These are phyloP conservation scores for Macrophomina pseudophaseolina DNA, from an alignment of 2,329 filamentous ascomycete species.

Conservation along the genomic window DNA sequence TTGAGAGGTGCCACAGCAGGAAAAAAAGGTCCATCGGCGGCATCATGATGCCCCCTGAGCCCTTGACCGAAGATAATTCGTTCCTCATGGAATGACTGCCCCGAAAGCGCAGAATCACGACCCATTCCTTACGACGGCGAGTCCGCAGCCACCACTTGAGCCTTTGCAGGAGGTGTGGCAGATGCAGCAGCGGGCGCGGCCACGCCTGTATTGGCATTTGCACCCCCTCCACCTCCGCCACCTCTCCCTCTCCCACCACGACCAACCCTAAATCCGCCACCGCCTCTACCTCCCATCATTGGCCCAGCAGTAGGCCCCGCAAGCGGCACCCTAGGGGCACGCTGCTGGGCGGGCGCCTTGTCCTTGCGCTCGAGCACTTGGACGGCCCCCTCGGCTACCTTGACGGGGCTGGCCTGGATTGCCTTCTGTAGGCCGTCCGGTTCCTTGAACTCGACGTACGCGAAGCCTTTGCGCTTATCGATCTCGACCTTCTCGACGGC, in stretches of 20 bases:
- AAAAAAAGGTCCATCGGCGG: too few species aligned
- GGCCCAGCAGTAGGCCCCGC: constrained; percentile 25
- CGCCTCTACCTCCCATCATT: constrained; percentile 36
- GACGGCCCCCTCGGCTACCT: constrained; percentile 83
- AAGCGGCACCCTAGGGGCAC: constrained; percentile 5
- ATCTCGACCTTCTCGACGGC: constrained; percentile 82
- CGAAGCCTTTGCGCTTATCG: constrained; percentile 92
- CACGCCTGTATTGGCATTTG: constrained; percentile 26
- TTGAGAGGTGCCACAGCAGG: too few species aligned
- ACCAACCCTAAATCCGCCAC: constrained; percentile 39
- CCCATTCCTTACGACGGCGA: constrained; percentile 7
- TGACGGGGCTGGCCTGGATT: constrained; percentile 78
- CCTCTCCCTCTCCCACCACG: constrained; percentile 41
- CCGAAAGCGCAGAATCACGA: not conserved
- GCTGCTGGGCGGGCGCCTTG: constrained; percentile 31
- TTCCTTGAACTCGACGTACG: constrained; percentile 86
- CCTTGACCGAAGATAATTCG: not conserved
- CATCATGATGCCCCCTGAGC: not conserved
- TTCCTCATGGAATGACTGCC: not conserved
- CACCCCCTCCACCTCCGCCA: constrained; percentile 34
- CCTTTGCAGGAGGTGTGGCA: not conserved
- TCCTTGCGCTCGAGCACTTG: constrained; percentile 85
- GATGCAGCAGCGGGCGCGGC: constrained; percentile 25
- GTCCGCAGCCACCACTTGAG: constrained; percentile 9
- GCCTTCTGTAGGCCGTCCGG: constrained; percentile 76